A percentile compares a stretch with the other conserved stretches of the same genome.
phyloP scores from a whole-genome alignment of 768 basidiomycete genomes.

The Boletus huronensis region DNA sequence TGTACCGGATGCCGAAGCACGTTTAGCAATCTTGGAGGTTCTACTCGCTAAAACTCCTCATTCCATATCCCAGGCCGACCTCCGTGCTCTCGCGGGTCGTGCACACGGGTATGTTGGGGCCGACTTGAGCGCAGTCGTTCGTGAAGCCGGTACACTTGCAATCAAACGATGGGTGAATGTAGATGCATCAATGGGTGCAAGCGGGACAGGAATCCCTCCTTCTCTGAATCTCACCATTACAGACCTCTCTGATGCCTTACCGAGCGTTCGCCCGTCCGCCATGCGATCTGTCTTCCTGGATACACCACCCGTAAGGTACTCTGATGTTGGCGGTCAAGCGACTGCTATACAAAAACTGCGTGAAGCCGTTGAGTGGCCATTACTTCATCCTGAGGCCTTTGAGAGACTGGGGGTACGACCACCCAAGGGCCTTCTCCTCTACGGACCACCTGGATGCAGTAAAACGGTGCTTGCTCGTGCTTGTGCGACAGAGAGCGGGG shows the following conservation, averaged over 20 bases:
- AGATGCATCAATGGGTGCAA: constrained; percentile 5
- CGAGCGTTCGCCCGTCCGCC: constrained; percentile 83
- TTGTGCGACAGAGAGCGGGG: constrained; percentile 87
- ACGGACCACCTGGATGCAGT: constrained; percentile 96
- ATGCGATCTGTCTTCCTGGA: constrained; percentile 93
- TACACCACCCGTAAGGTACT: constrained; percentile 74
- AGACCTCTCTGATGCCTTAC: constrained; percentile 71
- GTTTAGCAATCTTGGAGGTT: constrained; percentile 83
- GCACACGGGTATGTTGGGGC: constrained; percentile 98
- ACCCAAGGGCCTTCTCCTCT: constrained; percentile 86
- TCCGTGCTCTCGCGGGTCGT: constrained; percentile 63
- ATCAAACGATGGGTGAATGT: constrained; percentile 76
- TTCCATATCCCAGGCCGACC: constrained; percentile 53
- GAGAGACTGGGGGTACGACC: constrained; percentile 81
- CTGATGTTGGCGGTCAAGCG: constrained; percentile 88
- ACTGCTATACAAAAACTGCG: constrained; percentile 78
- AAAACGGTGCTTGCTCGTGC: constrained; percentile 93
- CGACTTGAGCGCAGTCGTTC: constrained; percentile 86
- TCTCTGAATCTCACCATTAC: constrained; percentile 45
- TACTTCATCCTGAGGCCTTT: constrained; percentile 84
- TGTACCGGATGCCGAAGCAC: constrained; percentile 82
- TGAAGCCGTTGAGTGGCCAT: constrained; percentile 94
- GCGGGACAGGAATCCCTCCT: constrained; percentile 4
- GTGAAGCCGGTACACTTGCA: constrained; percentile 87
- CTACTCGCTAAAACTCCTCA: constrained; percentile 81